Evolutionary conservation across 257 asterid species (phyloP), one percentile per base, ranked within the genome.

Genomic region (Paraleonurus japonicus): DNA sequence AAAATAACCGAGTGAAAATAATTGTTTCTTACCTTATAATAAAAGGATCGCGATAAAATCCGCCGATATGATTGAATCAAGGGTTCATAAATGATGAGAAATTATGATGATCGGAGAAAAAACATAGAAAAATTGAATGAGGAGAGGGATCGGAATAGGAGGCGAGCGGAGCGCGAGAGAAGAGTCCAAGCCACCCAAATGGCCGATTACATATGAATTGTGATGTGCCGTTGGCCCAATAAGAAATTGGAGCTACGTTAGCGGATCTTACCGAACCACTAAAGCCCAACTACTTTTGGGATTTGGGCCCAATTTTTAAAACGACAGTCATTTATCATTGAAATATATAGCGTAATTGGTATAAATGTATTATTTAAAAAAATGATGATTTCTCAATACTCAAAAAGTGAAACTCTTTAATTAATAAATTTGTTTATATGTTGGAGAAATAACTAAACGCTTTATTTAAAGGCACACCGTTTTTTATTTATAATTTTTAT

Each of bases 81-180:
- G 60, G 75, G 47, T 66, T 59, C 69, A 48, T 77, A 70, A 74
- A 66, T 71, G 53, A 59, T 61, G 75, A 55, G 61, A 53, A 58
- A 51, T 69, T 15, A 59, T 54, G 79, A 63, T 43, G 75, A 69
- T 80, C 74, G 62, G 64, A 74, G 61, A 26, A 71, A 72, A 53
- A 32, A 43, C 15, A 54, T 66, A 10, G 30, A 66, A 69, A 78
- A 79, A 74, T 53, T 59, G 73, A 69, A 76, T 30, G 68, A 28
- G 71, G 75, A 77, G 78, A 60, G 50, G 66, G 79, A 70, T 73
- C 82, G 81, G 74, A 75, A 60, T 73, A 53, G 71, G 72, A 80
- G 59, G 76, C 73, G 77, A 57, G 65, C 70, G 57, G 79, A 81
- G 80, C 81, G 85, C 82, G 77, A 72, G 66, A 71, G 62, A 37